These are phyloP conservation scores for Crithidia fasciculata DNA, from an alignment of 208 protist genomes.

Conservation along the genomic window DNA sequence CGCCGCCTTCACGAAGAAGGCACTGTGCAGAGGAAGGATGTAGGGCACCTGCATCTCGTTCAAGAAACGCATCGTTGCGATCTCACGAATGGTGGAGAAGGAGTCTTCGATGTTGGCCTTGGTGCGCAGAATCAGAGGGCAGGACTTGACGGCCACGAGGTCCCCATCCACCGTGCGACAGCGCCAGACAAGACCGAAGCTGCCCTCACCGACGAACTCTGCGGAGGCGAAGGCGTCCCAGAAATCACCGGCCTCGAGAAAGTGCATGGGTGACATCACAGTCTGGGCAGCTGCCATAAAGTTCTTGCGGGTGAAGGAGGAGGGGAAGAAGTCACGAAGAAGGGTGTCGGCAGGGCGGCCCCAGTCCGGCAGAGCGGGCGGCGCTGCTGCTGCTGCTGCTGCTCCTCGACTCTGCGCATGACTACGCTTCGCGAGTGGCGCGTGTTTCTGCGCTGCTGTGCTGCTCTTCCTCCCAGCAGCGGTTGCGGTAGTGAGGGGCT, in stretches of 20 bases:
- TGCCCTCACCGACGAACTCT: constrained; percentile 86
- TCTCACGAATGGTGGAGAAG: constrained; percentile 78
- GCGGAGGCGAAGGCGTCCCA: constrained; percentile 71
- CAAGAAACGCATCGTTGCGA: constrained; percentile 87
- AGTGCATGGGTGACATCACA: constrained; percentile 71
- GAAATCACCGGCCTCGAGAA: constrained; percentile 64
- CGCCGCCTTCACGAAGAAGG: constrained; percentile 63
- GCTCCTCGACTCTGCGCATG: background rate
- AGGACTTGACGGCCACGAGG: constrained; percentile 86
- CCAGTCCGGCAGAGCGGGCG: constrained; percentile 13
- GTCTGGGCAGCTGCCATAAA: constrained; percentile 55
- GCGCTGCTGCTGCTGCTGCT: background rate
- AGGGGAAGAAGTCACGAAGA: constrained; percentile 55
- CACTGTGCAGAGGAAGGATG: constrained; percentile 81
- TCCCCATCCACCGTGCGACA: constrained; percentile 78
- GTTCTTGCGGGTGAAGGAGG: constrained; percentile 49
- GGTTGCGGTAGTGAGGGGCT: too few relatives aligned
- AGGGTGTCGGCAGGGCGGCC: constrained; percentile 43
- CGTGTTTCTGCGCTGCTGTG: background rate
- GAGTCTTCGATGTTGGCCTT: constrained; percentile 74
- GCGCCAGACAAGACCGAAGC: constrained; percentile 87
- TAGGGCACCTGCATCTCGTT: constrained; percentile 81
- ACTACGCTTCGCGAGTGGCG: too few relatives aligned
- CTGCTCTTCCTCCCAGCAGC: background rate
- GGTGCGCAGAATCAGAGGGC: constrained; percentile 67